A percentile compares a stretch with the other conserved stretches of the same genome.
Evolutionary conservation across 2,329 filamentous ascomycete species (phyloP).

Genomic region (Neopestalotiopsis sp.): DNA sequence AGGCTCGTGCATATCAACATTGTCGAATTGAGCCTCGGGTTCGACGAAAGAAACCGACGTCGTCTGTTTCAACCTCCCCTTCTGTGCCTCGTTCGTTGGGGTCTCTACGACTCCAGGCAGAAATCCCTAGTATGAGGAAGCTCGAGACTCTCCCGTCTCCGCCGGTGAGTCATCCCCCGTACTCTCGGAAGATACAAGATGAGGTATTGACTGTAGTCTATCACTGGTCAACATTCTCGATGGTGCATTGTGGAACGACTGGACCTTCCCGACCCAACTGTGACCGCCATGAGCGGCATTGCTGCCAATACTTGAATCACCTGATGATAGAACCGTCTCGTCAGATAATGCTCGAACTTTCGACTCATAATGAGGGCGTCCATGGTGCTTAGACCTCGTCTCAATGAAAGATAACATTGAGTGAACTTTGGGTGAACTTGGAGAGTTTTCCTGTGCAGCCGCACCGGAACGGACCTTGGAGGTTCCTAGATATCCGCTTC

Average conservation of each 20-base stretch:
- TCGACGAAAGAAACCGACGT: not conserved
- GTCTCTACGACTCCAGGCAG: slow-evolving; percentile 27
- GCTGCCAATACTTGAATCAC: slow-evolving; percentile 8
- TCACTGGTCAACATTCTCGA: slow-evolving; percentile 11
- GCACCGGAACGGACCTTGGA: not conserved
- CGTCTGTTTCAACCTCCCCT: not conserved
- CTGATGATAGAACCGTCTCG: slow-evolving; percentile 9
- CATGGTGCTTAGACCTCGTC: not conserved
- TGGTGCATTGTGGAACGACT: slow-evolving; percentile 23
- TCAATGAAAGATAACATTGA: not conserved
- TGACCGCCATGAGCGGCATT: slow-evolving; percentile 27
- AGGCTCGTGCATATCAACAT: not conserved
- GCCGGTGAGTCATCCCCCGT: not conserved
- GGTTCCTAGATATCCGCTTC: not conserved
- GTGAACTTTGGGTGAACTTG: not conserved
- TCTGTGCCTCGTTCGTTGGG: not conserved
- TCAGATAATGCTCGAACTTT: slow-evolving; percentile 4
- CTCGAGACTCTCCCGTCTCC: slow-evolving; percentile 23
- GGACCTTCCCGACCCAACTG: slow-evolving; percentile 26
- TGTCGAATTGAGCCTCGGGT: not conserved
- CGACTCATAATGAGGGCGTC: slow-evolving; percentile 1
- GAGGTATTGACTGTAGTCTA: slow-evolving; percentile 20
- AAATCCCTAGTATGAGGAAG: slow-evolving; percentile 33
- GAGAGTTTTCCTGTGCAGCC: not conserved
- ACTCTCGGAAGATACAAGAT: not conserved